phyloP scores from a whole-genome alignment of 129 eudicot genomes.

The Lactuca sativa region DNA sequence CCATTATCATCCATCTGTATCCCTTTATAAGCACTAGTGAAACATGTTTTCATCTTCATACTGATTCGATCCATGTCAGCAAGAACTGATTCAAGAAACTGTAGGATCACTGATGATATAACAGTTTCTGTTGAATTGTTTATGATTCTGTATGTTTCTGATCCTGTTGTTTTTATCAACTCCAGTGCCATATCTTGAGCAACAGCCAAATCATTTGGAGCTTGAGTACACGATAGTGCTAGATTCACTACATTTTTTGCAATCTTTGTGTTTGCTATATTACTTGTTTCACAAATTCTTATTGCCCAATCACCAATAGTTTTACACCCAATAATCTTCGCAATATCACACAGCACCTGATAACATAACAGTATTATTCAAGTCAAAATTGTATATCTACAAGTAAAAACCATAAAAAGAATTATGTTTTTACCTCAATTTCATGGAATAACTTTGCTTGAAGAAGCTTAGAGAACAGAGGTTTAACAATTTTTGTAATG shows the following conservation, averaged over 20 bases:
- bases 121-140: conserved; percentile 53
- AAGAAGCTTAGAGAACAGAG: conserved; percentile 62
- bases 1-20: conserved; percentile 7
- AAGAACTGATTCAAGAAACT: conserved; percentile 49
- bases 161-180: conserved; percentile 45
- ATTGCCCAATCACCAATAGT: conserved; percentile 52
- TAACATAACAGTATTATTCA: conserved; percentile 11
- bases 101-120: conserved; percentile 51
- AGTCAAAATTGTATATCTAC: background rate
- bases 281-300: conserved; percentile 46
- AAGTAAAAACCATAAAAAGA: too few species aligned
- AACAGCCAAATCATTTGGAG: conserved; percentile 61
- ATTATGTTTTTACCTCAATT: conserved; percentile 52
- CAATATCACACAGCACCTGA: conserved; percentile 78
- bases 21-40: conserved; percentile 39
- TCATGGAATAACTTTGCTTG: conserved; percentile 58
- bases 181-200: conserved; percentile 56
- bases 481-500: conserved; percentile 49
- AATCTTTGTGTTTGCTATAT: conserved; percentile 46
- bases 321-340: conserved; percentile 46
- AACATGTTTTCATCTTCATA: conserved; percentile 50
- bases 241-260: conserved; percentile 56
- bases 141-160: conserved; percentile 53
- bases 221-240: conserved; percentile 39
- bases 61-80: conserved; percentile 65